Evolutionary conservation across 441 rosid genomes (phyloP).

Genomic region (Adansonia madagascariensis): DNA sequence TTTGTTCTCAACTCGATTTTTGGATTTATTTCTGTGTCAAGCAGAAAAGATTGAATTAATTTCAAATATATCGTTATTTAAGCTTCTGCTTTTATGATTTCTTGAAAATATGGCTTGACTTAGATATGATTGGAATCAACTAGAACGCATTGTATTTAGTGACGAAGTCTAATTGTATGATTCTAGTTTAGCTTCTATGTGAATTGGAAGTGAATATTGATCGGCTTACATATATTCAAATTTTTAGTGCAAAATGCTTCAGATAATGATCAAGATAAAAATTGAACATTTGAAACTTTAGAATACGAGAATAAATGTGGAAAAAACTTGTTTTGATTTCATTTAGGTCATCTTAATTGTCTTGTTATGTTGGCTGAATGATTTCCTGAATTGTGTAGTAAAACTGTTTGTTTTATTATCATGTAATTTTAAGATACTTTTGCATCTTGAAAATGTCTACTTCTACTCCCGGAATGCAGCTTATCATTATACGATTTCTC

Average conservation of each 20-base stretch:
- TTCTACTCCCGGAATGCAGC: constrained; percentile 42
- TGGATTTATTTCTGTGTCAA: neutral
- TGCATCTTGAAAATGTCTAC: constrained; percentile 39
- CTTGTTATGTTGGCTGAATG: neutral
- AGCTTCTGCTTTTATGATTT: neutral
- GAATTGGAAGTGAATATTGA: neutral
- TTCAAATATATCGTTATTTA: neutral
- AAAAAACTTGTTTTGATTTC: neutral
- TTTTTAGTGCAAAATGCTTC: neutral
- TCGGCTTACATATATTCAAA: neutral
- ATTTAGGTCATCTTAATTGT: constrained; percentile 8
- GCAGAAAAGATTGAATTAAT: neutral
- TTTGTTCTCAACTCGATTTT: neutral
- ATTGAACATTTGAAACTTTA: neutral
- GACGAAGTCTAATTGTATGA: neutral
- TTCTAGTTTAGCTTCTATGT: neutral
- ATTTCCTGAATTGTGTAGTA: neutral
- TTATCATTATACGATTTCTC: constrained; percentile 45
- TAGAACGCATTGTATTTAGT: neutral
- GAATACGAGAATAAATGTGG: neutral
- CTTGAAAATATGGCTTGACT: constrained; percentile 12
- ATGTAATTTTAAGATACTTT: constrained; percentile 15
- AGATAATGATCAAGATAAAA: neutral
- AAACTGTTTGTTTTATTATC: constrained; percentile 3
- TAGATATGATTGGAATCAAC: constrained; percentile 15